phyloP scores from a whole-genome alignment of 2,329 filamentous ascomycete genomes.

The Xylaria sp. region DNA sequence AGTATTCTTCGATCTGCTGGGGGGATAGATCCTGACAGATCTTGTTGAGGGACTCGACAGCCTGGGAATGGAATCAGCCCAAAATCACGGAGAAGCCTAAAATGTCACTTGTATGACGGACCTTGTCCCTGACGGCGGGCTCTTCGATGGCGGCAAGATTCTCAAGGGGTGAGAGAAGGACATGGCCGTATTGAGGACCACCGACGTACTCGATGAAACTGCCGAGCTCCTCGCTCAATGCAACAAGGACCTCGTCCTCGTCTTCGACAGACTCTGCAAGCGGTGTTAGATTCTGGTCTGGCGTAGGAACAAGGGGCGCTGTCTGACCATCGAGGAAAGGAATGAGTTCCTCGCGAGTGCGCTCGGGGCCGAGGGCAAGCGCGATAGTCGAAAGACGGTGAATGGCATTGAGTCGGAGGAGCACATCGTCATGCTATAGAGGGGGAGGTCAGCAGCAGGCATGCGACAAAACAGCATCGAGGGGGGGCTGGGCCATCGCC shows the following conservation, averaged over 20 bases:
- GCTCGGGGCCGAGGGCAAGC: slow-evolving; percentile 92
- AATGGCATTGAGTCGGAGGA: slow-evolving; percentile 97
- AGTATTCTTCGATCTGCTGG: slow-evolving; percentile 95
- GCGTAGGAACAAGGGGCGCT: slow-evolving; percentile 34
- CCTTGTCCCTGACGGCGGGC: slow-evolving; percentile 97
- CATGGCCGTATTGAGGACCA: slow-evolving; percentile 91
- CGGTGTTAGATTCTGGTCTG: slow-evolving; percentile 45
- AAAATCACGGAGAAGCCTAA: slow-evolving; percentile 28
- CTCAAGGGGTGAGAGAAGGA: slow-evolving; percentile 95
- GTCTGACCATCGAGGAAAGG: slow-evolving; percentile 96
- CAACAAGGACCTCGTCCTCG: slow-evolving; percentile 97
- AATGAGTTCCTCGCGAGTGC: slow-evolving; percentile 97
- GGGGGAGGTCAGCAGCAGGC: slow-evolving; percentile 40
- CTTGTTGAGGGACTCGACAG: slow-evolving; percentile 99
- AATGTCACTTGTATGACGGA: slow-evolving; percentile 55
- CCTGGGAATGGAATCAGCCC: slow-evolving; percentile 62
- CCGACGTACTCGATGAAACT: slow-evolving; percentile 98
- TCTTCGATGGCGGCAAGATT: slow-evolving; percentile 99
- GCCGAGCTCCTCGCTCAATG: slow-evolving; percentile 95
- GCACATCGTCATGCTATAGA: slow-evolving; percentile 92
- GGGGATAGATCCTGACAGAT: slow-evolving; percentile 93
- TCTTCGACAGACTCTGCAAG: slow-evolving; percentile 94
- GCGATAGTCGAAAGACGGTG: slow-evolving; percentile 98
- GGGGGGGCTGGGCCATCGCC: slow-evolving; percentile 41
- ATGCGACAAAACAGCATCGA: slow-evolving; percentile 18